A percentile compares a stretch with the other conserved stretches of the same genome.
Evolutionary conservation across 768 basidiomycete species (phyloP).

Genomic region (Naganishia vaughanmartiniae): DNA sequence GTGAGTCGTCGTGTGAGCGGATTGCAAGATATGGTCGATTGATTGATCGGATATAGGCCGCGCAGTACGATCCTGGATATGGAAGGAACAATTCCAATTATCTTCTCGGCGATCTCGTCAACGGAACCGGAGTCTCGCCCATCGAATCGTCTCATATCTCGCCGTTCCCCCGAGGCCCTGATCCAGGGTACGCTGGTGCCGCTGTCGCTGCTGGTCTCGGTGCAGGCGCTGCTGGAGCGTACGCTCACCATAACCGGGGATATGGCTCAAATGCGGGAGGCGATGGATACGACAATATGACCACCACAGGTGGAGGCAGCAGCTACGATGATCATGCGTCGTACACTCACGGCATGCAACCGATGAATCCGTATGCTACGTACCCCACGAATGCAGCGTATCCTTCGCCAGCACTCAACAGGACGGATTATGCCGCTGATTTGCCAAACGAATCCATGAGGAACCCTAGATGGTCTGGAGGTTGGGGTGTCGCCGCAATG

Average conservation of each 20-base stretch:
- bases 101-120: constrained; percentile 11
- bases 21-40: not conserved
- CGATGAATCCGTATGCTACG: constrained; percentile 7
- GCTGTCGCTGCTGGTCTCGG: constrained; percentile 18
- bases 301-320: constrained; percentile 14
- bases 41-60: no score
- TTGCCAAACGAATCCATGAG: constrained; percentile 9
- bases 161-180: constrained; percentile 2
- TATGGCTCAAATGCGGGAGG: constrained; percentile 13
- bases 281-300: constrained; percentile 24
- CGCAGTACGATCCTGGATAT: constrained; percentile 25
- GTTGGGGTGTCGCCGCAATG: constrained; percentile 13
- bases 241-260: constrained; percentile 3
- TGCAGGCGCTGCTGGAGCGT: constrained; percentile 15
- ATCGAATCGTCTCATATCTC: constrained; percentile 15
- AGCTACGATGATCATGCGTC: constrained; percentile 11
- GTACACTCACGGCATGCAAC: constrained; percentile 17
- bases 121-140: not conserved
- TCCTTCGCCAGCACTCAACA: constrained; percentile 16
- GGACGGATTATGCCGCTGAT: constrained; percentile 17
- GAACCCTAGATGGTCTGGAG: constrained; percentile 19
- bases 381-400: constrained; percentile 17
- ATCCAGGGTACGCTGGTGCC: constrained; percentile 5
- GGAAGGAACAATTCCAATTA: constrained; percentile 14
- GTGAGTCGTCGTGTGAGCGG: constrained; percentile 36